phyloP scores from a whole-genome alignment of 108 stramenopile species.

The Pseudonitzschia multistriata region DNA sequence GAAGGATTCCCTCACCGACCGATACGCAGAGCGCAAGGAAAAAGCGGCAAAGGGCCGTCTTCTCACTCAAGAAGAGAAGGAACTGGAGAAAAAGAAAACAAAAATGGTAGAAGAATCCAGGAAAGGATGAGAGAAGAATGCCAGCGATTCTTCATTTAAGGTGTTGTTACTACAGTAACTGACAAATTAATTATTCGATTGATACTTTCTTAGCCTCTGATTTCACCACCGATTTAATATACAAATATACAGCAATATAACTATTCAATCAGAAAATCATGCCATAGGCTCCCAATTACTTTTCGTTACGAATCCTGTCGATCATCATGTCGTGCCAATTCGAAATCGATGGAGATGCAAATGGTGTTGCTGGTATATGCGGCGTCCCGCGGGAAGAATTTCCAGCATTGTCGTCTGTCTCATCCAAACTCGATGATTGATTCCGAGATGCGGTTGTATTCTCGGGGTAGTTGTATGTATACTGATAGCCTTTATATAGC shows the following conservation, averaged over 20 bases:
- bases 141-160: not conserved
- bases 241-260: too few relatives aligned
- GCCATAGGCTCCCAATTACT: not conserved
- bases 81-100: slow-evolving; percentile 19
- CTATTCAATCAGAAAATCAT: not conserved
- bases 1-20: slow-evolving; percentile 48
- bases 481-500: slow-evolving; percentile 27
- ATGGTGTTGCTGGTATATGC: slow-evolving; percentile 63
- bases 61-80: slow-evolving; percentile 65
- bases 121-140: slow-evolving; percentile 27
- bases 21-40: slow-evolving; percentile 66
- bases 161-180: not conserved
- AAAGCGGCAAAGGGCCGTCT: slow-evolving; percentile 46
- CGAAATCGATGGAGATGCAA: slow-evolving; percentile 49
- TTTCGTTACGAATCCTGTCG: not conserved
- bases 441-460: not conserved
- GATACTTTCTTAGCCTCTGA: not conserved
- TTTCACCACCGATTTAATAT: not conserved
- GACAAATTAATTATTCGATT: not conserved
- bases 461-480: slow-evolving; percentile 18
- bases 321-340: slow-evolving; percentile 47
- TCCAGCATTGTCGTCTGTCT: slow-evolving; percentile 5
- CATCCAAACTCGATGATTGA: slow-evolving; percentile 15
- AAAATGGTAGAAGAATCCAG: slow-evolving; percentile 39
- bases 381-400: slow-evolving; percentile 49